Conservation (phyloP, 768 basidiomycete species). For the Thelephora ganbajun region DNA sequence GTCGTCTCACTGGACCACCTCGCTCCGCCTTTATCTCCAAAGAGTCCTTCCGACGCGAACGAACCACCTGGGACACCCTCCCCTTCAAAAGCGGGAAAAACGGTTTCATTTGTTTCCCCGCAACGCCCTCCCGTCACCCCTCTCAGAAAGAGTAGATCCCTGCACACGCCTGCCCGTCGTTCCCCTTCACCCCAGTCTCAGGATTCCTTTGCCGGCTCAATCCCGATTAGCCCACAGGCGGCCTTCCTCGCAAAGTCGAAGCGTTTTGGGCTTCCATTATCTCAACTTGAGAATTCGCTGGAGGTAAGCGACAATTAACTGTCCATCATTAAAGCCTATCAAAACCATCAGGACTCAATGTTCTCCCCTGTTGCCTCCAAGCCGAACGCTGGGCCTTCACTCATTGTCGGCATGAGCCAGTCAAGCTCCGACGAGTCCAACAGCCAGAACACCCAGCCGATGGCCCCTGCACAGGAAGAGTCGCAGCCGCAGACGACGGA, state of each 20-base stretch:
- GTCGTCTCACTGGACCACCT: not conserved
- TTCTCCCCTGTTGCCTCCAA: not conserved
- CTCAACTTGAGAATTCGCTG: constrained; percentile 29
- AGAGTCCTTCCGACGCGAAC: not conserved
- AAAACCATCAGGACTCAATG: not conserved
- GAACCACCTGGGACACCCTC: not conserved
- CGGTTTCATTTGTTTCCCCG: constrained; percentile 22
- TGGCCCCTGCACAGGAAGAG: not conserved
- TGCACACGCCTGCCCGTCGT: constrained; percentile 16
- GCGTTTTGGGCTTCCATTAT: constrained; percentile 40
- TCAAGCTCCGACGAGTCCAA: not conserved
- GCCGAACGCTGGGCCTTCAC: not conserved
- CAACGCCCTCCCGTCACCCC: constrained; percentile 6
- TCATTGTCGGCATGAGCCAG: not conserved
- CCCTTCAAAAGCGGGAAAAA: constrained; percentile 11
- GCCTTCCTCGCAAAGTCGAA: constrained; percentile 30
- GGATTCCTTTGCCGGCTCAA: constrained; percentile 48
- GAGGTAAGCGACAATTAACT: not conserved
- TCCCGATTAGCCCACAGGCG: constrained; percentile 29
- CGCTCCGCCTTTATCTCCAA: not conserved
- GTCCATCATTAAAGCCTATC: not conserved
- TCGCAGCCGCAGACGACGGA: not conserved
- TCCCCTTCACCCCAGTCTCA: constrained; percentile 31
- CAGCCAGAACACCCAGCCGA: not conserved
- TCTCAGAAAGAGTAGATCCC: constrained; percentile 4